These are phyloP conservation scores for Amanita molliuscula DNA, from an alignment of 768 basidiomycete species.

Conservation along the genomic window DNA sequence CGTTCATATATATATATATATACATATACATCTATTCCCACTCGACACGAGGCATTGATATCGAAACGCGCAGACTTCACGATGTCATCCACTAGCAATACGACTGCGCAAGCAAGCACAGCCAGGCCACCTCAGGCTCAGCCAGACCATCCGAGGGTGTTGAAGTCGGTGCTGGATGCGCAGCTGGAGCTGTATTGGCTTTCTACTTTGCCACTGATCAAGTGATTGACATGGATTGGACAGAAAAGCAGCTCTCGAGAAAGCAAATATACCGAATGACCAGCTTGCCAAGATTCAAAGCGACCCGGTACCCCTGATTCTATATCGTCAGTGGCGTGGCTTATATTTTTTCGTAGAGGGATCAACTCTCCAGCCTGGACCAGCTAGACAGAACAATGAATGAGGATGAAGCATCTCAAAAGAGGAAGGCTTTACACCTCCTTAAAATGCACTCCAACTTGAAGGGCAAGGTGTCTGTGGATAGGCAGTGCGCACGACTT, in stretches of 20 bases:
- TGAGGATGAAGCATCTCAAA: not conserved
- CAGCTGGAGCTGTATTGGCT: not conserved
- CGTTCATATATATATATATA: not conserved
- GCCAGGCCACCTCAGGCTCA: not conserved
- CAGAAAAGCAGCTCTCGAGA: not conserved
- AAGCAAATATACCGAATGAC: not conserved
- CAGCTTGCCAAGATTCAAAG: not conserved
- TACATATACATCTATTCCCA: not conserved
- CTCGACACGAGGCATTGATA: conserved; percentile 1
- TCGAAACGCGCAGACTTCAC: not conserved
- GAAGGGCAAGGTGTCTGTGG: not conserved
- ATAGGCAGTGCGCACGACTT: not conserved
- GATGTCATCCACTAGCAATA: not conserved
- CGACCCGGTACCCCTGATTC: not conserved
- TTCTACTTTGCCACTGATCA: not conserved
- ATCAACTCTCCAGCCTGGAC: not conserved
- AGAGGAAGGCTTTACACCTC: not conserved
- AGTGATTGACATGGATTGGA: not conserved
- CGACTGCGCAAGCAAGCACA: not conserved
- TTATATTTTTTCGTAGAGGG: not conserved
- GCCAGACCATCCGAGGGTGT: not conserved
- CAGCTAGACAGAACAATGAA: not conserved
- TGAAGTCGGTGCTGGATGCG: not conserved
- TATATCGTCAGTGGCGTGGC: not conserved
- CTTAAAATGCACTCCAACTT: not conserved